A percentile compares a stretch with the other conserved stretches of the same genome.
Evolutionary conservation across 768 basidiomycete species (phyloP).

Genomic region (Mycena polygramma): DNA sequence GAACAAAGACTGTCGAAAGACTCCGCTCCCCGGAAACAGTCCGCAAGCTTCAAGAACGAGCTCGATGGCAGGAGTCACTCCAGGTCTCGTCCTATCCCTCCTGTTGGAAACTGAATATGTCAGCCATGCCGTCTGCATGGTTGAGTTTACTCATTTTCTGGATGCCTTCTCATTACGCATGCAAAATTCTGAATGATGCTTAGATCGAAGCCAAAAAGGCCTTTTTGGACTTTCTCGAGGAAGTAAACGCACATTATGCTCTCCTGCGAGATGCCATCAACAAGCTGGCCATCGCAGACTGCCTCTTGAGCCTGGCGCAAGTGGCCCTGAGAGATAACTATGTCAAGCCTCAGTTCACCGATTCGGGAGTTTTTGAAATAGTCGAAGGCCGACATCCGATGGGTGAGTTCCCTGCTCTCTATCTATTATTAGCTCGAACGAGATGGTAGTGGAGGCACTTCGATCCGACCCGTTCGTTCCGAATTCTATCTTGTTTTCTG

Average conservation of each 20-base stretch:
- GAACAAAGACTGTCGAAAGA: slow-evolving; percentile 79
- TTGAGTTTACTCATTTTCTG: background rate
- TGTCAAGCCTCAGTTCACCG: slow-evolving; percentile 80
- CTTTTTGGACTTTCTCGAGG: slow-evolving; percentile 74
- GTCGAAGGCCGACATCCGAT: slow-evolving; percentile 93
- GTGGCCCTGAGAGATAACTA: slow-evolving; percentile 85
- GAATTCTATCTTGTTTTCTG: slow-evolving; percentile 66
- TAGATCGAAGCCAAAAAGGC: slow-evolving; percentile 75
- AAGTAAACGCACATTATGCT: slow-evolving; percentile 78
- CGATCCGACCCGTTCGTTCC: slow-evolving; percentile 87
- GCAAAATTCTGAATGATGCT: slow-evolving; percentile 3
- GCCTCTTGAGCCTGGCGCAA: slow-evolving; percentile 85
- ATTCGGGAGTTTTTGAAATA: slow-evolving; percentile 74
- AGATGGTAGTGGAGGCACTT: slow-evolving; percentile 70
- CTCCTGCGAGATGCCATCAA: slow-evolving; percentile 81
- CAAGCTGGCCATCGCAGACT: slow-evolving; percentile 88
- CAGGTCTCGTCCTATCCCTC: slow-evolving; percentile 48
- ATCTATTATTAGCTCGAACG: background rate
- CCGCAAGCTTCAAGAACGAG: slow-evolving; percentile 74
- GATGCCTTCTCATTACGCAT: background rate
- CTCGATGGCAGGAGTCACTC: slow-evolving; percentile 81
- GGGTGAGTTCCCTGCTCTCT: slow-evolving; percentile 43
- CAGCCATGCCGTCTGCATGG: background rate
- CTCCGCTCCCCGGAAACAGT: slow-evolving; percentile 82
- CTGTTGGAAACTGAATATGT: background rate